A percentile compares a stretch with the other conserved stretches of the same genome.
phyloP scores from a whole-genome alignment of 176 grass and related monocot species.

The Saccharum spontaneum region DNA sequence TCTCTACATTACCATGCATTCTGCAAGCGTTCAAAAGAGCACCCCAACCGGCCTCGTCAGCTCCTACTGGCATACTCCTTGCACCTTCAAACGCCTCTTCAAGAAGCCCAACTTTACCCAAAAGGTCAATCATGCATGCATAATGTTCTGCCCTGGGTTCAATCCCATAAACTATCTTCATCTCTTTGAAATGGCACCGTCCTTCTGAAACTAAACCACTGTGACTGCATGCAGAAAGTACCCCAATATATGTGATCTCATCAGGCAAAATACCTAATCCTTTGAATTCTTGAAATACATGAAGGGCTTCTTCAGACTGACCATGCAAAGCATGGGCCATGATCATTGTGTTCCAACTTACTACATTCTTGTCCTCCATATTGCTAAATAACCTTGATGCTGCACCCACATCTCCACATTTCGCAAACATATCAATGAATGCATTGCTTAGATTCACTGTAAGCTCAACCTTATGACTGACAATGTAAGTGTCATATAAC shows the following conservation, averaged over 20 bases:
- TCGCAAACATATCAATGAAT: conserved; percentile 62
- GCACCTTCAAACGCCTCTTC: conserved; percentile 58
- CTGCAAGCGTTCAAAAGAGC: conserved; percentile 60
- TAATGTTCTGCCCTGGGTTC: conserved; percentile 56
- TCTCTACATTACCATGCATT: conserved; percentile 62
- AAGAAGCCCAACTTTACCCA: conserved; percentile 67
- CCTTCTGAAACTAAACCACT: conserved; percentile 61
- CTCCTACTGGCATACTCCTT: conserved; percentile 51
- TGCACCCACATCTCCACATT: conserved; percentile 63
- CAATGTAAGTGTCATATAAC: conserved; percentile 49
- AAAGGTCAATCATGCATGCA: conserved; percentile 67
- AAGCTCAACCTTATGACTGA: conserved; percentile 33
- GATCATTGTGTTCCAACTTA: conserved; percentile 70
- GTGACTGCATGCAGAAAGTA: conserved; percentile 67
- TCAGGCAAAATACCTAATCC: conserved; percentile 29
- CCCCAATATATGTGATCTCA: conserved; percentile 59
- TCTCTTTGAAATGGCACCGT: conserved; percentile 47
- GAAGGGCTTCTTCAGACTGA: conserved; percentile 41
- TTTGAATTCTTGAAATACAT: conserved; percentile 53
- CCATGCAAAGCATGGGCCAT: conserved; percentile 53
- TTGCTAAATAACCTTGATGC: conserved; percentile 56
- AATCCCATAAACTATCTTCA: conserved; percentile 50
- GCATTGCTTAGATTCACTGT: conserved; percentile 61
- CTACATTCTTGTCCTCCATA: conserved; percentile 57
- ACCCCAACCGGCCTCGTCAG: conserved; percentile 60